Conservation (phyloP, 306 rosid species). For the Fagus sylvatica region DNA sequence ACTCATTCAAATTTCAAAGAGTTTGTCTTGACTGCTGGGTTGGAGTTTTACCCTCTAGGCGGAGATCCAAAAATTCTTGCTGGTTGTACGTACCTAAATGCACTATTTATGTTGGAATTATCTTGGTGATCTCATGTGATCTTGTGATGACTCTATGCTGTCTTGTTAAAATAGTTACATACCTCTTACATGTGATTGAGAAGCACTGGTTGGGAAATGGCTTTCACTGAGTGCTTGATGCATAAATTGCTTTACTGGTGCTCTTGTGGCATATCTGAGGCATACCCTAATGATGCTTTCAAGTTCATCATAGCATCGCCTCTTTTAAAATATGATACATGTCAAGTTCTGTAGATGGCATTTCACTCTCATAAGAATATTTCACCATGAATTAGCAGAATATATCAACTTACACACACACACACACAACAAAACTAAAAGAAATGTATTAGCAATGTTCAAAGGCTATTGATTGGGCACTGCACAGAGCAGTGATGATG, state of each 20-base stretch:
- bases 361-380: not conserved
- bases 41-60: conserved; percentile 96
- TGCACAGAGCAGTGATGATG: not conserved
- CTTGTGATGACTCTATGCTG: conserved; percentile 1
- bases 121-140: conserved; percentile 6
- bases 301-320: not conserved
- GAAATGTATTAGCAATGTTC: not conserved
- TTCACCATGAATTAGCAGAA: not conserved
- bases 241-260: not conserved
- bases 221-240: not conserved
- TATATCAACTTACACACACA: not conserved
- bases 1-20: conserved; percentile 98
- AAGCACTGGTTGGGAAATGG: not conserved
- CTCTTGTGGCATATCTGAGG: not conserved
- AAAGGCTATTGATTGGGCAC: not conserved
- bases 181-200: not conserved
- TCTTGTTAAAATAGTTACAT: conserved; percentile 16
- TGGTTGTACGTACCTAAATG: conserved; percentile 74
- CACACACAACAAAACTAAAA: not conserved
- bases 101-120: conserved; percentile 25
- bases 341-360: not conserved
- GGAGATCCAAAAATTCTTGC: conserved; percentile 99
- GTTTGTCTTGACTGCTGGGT: conserved; percentile 96
- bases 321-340: not conserved
- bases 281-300: not conserved